Evolutionary conservation across 371 early-diverging fungal species (phyloP), one percentile per base, ranked within the genome.

Genomic region (Syncephalastrum monosporum): DNA sequence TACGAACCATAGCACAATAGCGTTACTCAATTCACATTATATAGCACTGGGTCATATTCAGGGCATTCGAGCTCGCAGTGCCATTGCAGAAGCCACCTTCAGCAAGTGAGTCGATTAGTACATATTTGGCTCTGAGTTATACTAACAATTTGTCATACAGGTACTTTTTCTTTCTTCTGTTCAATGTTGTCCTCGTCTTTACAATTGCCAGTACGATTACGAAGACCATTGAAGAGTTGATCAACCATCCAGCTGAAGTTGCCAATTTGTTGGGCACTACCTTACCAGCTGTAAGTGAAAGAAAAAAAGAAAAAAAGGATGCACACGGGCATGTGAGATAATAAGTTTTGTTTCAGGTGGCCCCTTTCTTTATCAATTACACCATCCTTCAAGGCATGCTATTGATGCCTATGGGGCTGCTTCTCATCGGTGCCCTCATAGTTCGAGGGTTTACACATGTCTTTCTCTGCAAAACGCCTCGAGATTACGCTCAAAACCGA

Each of bases 181-280:
- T 92, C 81, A 95, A 94, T 69, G 87, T 94, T 12, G 68, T 97
- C 29, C 72, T 97, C 42, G 84, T 94, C 8, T 91, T 92, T 63
- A 87, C 90, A n/a, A 70, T 94, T 33, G 89, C 85, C 15, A 79
- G 81, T 24, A 89, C 91, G 1, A 71, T 91, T 45, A 74, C 83
- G 55, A 71, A 85, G 16, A 71, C 88, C 7, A 24, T 94, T 12
- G 56, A 66, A 21, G 46, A 55, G 14, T 21, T 66, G 6, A 27
- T 69, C 5, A 72, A 79, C 13, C 69, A 80, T 42, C 87, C 90
- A 0, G 71, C 79, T 7, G 66, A 77, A 3, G 68, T 91, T 16
- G 75, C 88, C 42, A 77, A 83, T 38, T 63, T 68, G 10, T 64
- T 93, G 45, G 93, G 90, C 3, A 63, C 78, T 1, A 63, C 60